phyloP scores from a whole-genome alignment of 108 stramenopile genomes.

The Cyclotella baltica region DNA sequence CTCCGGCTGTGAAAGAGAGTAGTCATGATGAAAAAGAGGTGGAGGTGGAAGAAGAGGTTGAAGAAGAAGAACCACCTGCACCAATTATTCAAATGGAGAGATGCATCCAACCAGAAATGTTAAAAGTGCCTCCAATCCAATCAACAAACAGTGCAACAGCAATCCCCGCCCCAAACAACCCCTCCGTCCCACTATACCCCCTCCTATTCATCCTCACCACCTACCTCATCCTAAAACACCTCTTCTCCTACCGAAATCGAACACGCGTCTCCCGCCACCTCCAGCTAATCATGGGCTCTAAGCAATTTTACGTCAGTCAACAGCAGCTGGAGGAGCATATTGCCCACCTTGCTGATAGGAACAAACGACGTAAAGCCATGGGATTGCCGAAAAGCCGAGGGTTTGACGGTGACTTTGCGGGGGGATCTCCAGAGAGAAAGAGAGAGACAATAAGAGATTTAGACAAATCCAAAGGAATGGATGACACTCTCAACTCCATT shows the following conservation, averaged over 20 bases:
- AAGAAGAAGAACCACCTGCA: too few species aligned
- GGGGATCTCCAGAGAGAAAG: background rate
- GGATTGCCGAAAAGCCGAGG: background rate
- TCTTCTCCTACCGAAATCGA: constrained; percentile 14
- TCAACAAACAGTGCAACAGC: background rate
- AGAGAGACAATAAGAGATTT: background rate
- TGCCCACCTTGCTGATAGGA: background rate
- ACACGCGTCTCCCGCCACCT: background rate
- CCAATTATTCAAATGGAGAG: too few species aligned
- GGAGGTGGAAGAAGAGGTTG: too few species aligned
- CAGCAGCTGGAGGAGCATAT: background rate
- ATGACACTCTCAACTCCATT: constrained; percentile 1
- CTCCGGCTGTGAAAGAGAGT: background rate
- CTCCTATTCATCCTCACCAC: background rate
- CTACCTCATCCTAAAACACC: background rate
- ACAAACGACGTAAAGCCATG: background rate
- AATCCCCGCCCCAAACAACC: background rate
- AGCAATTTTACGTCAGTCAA: constrained; percentile 4
- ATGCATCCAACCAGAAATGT: too few species aligned
- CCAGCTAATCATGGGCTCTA: background rate
- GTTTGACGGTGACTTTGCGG: constrained; percentile 1
- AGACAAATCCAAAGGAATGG: background rate
- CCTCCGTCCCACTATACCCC: constrained; percentile 7
- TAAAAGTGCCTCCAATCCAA: constrained; percentile 28
- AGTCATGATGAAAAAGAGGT: background rate